Percentiles rank a stretch among this genome's conserved stretches.
Evolutionary conservation across 805 yeast species (phyloP).

Genomic region (Metschnikowia vanudenii): DNA sequence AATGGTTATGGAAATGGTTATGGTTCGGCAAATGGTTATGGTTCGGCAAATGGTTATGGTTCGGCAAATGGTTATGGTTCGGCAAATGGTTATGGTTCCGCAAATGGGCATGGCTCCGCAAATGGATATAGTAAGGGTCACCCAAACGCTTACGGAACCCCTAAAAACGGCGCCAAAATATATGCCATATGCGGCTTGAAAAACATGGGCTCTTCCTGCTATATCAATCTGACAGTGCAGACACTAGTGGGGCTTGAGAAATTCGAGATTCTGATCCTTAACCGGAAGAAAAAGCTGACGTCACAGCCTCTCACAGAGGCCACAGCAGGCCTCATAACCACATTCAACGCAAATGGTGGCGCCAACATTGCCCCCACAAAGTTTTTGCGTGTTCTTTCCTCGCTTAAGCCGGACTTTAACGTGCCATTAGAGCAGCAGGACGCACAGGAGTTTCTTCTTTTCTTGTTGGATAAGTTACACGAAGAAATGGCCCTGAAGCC

Average conservation of each 20-base stretch:
- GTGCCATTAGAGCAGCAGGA: constrained; percentile 81
- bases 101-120: no score
- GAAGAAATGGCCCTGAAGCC: constrained; percentile 51
- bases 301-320: constrained; percentile 44
- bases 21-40: no score
- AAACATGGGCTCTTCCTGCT: constrained; percentile 73
- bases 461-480: constrained; percentile 65
- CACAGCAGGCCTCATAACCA: constrained; percentile 51
- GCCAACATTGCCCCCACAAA: constrained; percentile 63
- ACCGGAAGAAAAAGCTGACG: neutral
- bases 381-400: constrained; percentile 52
- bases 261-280: constrained; percentile 50
- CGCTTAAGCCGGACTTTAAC: constrained; percentile 61
- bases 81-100: no score
- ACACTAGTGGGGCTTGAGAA: constrained; percentile 55
- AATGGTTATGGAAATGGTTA: no score
- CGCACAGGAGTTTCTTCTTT: constrained; percentile 71
- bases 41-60: no score
- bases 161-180: neutral
- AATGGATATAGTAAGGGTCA: no score
- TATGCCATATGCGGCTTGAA: constrained; percentile 58
- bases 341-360: constrained; percentile 58
- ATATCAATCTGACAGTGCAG: constrained; percentile 72
- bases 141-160: neutral
- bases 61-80: no score